Base-by-base conservation (phyloP, 306 rosid species). In the Castanospermum australe region DNA sequence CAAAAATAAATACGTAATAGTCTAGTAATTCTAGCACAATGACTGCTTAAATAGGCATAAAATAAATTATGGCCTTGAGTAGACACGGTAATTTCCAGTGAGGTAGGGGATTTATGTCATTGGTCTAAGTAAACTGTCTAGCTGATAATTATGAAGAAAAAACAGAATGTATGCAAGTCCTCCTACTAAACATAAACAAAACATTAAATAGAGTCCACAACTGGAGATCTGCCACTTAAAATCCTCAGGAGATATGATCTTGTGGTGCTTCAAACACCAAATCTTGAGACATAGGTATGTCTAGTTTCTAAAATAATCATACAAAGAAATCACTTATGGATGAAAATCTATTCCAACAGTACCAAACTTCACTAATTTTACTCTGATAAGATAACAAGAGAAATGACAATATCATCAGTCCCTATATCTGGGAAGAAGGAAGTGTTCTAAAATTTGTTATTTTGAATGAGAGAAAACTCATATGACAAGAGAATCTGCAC, bases 301-400 rank as follows among this genome's bases (percentile, higher is more conserved):
- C 45, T 79, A 36, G 25, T 39, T 20, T 17, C 32, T 14, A 71
- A 52, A 64, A 52, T 12, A 64, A 42, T 55, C 48, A 44, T 30
- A 13, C 41, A 39, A 21, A 15, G 5, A 10, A 60, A 35, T 55
- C 38, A 7, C 4, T 77, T 18, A 71, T 57, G 10, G 44, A 71
- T 38, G 67, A 83, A 83, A 68, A 78, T 20, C 25, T 28, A 73
- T 66, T 38, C 54, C 33, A 33, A 39, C 14, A 10, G 47, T 52
- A 33, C 11, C 52, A 55, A 54, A 64, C 22, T 28, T 18, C 6
- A 52, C 30, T 50, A 32, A 20, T 48, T 79, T 36, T 18, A 56
- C 71, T 48, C 22, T 0, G 24, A 69, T 24, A 30, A 76, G 60
- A 52, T 47, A 76, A 51, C 50, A 63, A 51, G 63, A 67, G 50